phyloP scores from a whole-genome alignment of 495 filamentous ascomycete genomes.

The Chaetomidium leptoderma region DNA sequence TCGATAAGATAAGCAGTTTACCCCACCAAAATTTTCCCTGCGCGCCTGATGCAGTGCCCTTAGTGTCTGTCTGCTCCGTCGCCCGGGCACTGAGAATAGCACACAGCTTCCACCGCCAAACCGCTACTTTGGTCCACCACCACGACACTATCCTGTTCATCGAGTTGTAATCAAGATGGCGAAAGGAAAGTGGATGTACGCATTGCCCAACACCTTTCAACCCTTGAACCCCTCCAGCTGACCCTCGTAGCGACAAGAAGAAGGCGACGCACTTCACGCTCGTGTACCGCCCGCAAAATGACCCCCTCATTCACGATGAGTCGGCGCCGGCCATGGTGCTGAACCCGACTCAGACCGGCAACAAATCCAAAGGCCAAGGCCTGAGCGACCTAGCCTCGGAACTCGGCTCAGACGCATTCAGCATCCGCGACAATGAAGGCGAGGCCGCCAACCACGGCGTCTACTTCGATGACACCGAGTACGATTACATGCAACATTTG shows the following conservation, averaged over 20 bases:
- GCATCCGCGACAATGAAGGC: constrained; percentile 82
- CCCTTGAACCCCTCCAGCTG: not conserved
- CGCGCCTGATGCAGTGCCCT: constrained; percentile 8
- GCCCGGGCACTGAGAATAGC: not conserved
- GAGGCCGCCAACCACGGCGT: constrained; percentile 92
- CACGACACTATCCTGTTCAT: not conserved
- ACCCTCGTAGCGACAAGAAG: constrained; percentile 70
- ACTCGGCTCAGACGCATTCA: constrained; percentile 56
- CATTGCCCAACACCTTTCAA: constrained; percentile 13
- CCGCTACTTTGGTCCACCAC: not conserved
- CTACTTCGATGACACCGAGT: constrained; percentile 80
- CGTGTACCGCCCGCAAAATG: constrained; percentile 93
- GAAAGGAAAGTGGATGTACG: constrained; percentile 86
- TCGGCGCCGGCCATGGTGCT: constrained; percentile 79
- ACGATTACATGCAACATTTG: constrained; percentile 99
- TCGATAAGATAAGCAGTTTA: constrained; percentile 35
- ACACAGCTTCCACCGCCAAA: not conserved
- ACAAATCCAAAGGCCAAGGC: constrained; percentile 44
- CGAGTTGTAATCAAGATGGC: constrained; percentile 56
- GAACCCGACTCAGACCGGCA: constrained; percentile 47
- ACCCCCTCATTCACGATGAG: constrained; percentile 87
- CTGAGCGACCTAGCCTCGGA: constrained; percentile 72
- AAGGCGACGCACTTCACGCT: constrained; percentile 86
- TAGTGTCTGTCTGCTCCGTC: no score
- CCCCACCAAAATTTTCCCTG: constrained; percentile 46